Base-by-base conservation (phyloP, 2,329 filamentous ascomycete genomes). In the Lasiodiplodia citricola region DNA sequence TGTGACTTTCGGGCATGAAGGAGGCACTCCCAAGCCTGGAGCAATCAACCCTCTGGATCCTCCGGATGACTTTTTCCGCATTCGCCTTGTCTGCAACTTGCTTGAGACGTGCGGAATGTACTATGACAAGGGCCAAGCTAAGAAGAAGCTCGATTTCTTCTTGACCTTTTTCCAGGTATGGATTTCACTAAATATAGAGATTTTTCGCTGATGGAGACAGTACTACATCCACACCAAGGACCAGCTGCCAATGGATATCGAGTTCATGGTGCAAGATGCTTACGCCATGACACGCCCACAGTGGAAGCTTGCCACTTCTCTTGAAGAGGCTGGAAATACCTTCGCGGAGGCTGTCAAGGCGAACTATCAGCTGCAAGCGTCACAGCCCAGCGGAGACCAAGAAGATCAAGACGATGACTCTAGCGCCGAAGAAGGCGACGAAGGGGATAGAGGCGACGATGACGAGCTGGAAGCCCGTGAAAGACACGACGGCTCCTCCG, bases 111-210 rank as follows among this genome's bases (percentile, higher is more conserved):
- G 95, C 73, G 96, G 96, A 67, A 91, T 96, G 79, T 99, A 95
- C 82, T 99, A 97, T 75, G 96, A 96, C 79, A 91, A 95, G 74
- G 96, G 96, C 8, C 90, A 91, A 54, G 92, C 94, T 1, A 96
- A 94, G 79, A 98, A 98, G 85, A 99, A 98, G 81, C 87, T 99
- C 11, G 96, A 99, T 76, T 98, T 97, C 79, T 99, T 98, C 80
- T 84, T 99, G 70, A 95, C 92, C 0, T 98, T 98, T 81, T 93
- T 99, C 75, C 94, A 97, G 84, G 89, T 91, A 77, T 62, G 74
- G 75, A 57, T 3, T 18, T 31, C 21, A 16, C 21, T 44, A 8
- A 44, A 31, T 13, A 35, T 21, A 10, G 37, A 55, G n/a, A 23
- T 25, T 74, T 70, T 68, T 57, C 70, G 55, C n/a, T 60, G n/a